Conservation (phyloP, 306 rosid species). For the Fragaria nilgerrensis region DNA sequence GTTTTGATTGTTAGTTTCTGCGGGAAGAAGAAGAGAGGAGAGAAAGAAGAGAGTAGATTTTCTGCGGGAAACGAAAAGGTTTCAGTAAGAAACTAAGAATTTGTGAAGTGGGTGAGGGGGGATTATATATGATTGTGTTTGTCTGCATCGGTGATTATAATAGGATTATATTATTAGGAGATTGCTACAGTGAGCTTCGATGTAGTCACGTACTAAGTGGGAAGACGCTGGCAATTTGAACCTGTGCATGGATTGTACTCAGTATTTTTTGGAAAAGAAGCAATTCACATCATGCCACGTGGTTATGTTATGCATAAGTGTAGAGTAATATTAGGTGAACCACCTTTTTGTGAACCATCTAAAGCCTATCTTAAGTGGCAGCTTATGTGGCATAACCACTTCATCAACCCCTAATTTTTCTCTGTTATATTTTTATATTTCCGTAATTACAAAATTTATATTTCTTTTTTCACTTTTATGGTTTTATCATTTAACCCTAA, state of each 20-base stretch:
- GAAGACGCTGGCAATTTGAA: constrained; percentile 59
- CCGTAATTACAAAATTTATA: too few relatives aligned
- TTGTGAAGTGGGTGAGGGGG: not conserved
- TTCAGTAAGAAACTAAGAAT: not conserved
- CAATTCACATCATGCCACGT: constrained; percentile 21
- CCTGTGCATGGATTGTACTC: constrained; percentile 24
- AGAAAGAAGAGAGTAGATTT: not conserved
- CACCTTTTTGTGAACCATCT: too few relatives aligned
- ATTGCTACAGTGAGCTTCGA: constrained; percentile 37
- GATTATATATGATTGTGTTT: not conserved
- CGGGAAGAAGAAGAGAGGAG: not conserved
- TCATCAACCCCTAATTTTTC: too few relatives aligned
- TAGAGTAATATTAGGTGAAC: too few relatives aligned
- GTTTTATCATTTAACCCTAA: too few relatives aligned
- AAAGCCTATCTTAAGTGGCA: too few relatives aligned
- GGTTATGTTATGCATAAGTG: not conserved
- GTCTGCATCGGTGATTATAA: not conserved
- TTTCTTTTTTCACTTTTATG: too few relatives aligned
- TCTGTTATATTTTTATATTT: too few relatives aligned
- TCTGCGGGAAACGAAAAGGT: not conserved
- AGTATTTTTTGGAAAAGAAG: constrained; percentile 6
- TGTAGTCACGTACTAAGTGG: constrained; percentile 50
- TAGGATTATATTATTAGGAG: not conserved
- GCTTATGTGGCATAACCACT: too few relatives aligned
- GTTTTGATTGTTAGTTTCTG: not conserved